Evolutionary conservation across 805 yeast genomes (phyloP).

Genomic region (Peterozyma toletana): DNA sequence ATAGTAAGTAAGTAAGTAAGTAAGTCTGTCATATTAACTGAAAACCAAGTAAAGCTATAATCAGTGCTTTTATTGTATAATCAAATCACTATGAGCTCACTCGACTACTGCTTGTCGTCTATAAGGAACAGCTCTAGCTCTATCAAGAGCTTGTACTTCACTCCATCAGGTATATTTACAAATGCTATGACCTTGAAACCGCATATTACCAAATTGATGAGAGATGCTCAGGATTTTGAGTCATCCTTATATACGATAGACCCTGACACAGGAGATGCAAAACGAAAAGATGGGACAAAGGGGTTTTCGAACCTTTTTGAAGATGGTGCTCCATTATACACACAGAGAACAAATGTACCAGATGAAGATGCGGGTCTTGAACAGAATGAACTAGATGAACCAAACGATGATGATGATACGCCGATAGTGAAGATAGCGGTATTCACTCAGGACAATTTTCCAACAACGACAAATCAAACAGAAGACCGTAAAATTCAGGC

Average conservation of each 20-base stretch:
- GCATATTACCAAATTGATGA: conserved; percentile 45
- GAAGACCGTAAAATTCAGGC: conserved; percentile 12
- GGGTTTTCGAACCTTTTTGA: conserved; percentile 21
- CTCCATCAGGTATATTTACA: conserved; percentile 56
- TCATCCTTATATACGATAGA: conserved; percentile 40
- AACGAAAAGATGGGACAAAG: conserved; percentile 43
- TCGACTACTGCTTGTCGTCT: conserved; percentile 22
- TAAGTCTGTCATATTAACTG: neutral
- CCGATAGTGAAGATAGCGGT: conserved; percentile 5
- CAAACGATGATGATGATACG: conserved; percentile 2
- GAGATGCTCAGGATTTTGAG: conserved; percentile 52
- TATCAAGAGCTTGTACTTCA: conserved; percentile 37
- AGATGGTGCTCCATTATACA: neutral
- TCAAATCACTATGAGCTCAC: conserved; percentile 1
- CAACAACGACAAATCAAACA: neutral
- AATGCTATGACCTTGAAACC: conserved; percentile 51
- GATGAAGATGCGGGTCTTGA: neutral
- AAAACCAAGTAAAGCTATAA: neutral
- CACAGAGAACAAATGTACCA: neutral
- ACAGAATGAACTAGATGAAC: neutral
- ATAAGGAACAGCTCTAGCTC: conserved; percentile 33
- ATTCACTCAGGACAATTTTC: conserved; percentile 5
- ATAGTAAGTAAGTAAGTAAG: neutral
- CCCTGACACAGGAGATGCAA: conserved; percentile 25
- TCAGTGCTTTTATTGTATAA: neutral